Base-by-base conservation (phyloP, 1,139 yeast species). In the Kazachstania sp. region DNA sequence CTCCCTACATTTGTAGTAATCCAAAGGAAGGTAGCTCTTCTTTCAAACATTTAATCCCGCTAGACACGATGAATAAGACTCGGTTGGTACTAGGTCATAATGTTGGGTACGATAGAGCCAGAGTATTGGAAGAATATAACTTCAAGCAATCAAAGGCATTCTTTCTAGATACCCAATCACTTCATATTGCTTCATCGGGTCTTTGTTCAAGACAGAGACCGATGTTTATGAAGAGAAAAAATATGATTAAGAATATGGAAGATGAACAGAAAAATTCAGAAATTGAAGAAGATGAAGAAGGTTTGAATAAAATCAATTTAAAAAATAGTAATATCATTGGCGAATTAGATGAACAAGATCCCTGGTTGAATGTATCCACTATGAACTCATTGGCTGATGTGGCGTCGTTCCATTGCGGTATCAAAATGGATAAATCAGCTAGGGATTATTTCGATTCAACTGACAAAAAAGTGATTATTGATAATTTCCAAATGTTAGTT, bases 161-260 rank as follows among this genome's bases (percentile, higher is more conserved):
- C 64, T 94, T 72, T 59, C 56, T 94, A 48, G 99, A 94, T 64
- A 92, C 95, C 1, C 85, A 92, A 92, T 83, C 97, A 1, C 70
- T 94, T 23, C 98, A 94, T 67, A 81, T 90, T 36, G 95, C 97
- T 0, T 80, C 81, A 1, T 81, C 86, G 45, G 99, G 99, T 0
- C 83, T 94, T 75, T 86, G 97, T 61, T 86, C 97, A 1, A 80
- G 87, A 55, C 98, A 94, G 61, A 69, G 97, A 51, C 84, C 90
- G 0, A 72, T 75, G 23, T 94, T 94, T 88, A 68, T 78, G 59
- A 81, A 79, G 53, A 81, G 77, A 59, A 75, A 73, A 49, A 79
- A 78, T 56, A 60, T 54, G 23, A 47, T 51, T 53, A 59, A 53
- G 50, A 55, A 50, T 19, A 29, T 46, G 37, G 50, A 51, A 7